Conservation (phyloP, 305 asterid genomes). For the Solanum hybrid region DNA sequence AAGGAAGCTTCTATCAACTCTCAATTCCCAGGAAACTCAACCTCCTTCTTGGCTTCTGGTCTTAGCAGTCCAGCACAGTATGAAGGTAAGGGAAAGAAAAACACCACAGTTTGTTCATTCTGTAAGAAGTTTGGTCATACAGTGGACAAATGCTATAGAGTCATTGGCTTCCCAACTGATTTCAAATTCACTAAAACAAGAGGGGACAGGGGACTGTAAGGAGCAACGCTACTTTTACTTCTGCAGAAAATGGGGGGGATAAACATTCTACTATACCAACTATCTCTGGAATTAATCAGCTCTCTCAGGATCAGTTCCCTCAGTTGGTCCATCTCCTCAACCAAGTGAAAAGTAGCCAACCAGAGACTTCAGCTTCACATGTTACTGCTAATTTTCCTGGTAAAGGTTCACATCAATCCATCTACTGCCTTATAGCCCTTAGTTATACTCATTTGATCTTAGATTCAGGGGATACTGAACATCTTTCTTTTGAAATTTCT, state of each 20-base stretch:
- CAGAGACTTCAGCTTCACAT: too few species aligned
- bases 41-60: not conserved
- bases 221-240: not conserved
- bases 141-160: not conserved
- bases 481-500: too few species aligned
- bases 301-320: too few species aligned
- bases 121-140: not conserved
- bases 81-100: not conserved
- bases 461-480: too few species aligned
- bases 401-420: too few species aligned
- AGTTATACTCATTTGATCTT: too few species aligned
- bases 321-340: too few species aligned
- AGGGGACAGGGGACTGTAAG: not conserved
- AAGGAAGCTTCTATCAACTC: not conserved
- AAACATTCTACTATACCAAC: not conserved
- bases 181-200: too few species aligned
- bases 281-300: too few species aligned
- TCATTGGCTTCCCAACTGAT: not conserved
- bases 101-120: not conserved
- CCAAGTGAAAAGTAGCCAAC: too few species aligned
- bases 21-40: not conserved
- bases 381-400: too few species aligned
- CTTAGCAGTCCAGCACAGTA: not conserved
- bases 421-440: too few species aligned
- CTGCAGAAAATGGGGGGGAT: not conserved